phyloP scores from a whole-genome alignment of 768 basidiomycete genomes.

The Holtermannia corniformis region DNA sequence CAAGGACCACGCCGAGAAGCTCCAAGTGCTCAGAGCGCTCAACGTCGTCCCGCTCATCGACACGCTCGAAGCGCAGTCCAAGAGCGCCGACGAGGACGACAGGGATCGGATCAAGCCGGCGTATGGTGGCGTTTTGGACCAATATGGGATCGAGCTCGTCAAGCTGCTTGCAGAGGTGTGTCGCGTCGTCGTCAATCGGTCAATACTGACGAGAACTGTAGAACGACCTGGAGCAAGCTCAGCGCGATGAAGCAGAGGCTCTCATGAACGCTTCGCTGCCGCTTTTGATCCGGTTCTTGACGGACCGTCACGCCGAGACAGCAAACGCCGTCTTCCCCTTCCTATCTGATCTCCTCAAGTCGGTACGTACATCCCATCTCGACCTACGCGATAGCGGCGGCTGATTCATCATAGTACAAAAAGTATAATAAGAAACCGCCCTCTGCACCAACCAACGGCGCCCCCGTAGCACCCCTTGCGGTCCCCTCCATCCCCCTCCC shows the following conservation, averaged over 20 bases:
- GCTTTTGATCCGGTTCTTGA: constrained; percentile 75
- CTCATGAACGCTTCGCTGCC: constrained; percentile 64
- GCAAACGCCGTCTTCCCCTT: constrained; percentile 75
- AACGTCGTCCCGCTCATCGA: constrained; percentile 73
- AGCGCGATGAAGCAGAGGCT: constrained; percentile 56
- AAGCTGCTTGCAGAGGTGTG: constrained; percentile 70
- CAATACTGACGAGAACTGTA: too few relatives aligned
- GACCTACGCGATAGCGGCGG: not conserved
- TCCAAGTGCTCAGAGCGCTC: constrained; percentile 80
- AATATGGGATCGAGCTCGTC: constrained; percentile 67
- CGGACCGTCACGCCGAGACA: constrained; percentile 83
- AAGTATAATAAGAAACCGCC: constrained; percentile 44
- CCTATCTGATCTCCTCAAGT: constrained; percentile 67
- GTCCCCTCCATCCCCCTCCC: constrained; percentile 48
- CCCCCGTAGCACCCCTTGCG: constrained; percentile 17
- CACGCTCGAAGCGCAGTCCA: constrained; percentile 67
- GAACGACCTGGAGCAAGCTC: constrained; percentile 47
- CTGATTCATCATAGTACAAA: constrained; percentile 58
- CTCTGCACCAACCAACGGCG: constrained; percentile 10
- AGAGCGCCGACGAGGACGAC: constrained; percentile 61
- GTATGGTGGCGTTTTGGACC: constrained; percentile 71
- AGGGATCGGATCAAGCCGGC: constrained; percentile 84
- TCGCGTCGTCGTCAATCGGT: constrained; percentile 7
- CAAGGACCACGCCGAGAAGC: constrained; percentile 79
- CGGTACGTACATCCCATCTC: not conserved